Evolutionary conservation across 495 filamentous ascomycete species (phyloP), one percentile per base, ranked within the genome.

Genomic region (Daldinia concentrica): DNA sequence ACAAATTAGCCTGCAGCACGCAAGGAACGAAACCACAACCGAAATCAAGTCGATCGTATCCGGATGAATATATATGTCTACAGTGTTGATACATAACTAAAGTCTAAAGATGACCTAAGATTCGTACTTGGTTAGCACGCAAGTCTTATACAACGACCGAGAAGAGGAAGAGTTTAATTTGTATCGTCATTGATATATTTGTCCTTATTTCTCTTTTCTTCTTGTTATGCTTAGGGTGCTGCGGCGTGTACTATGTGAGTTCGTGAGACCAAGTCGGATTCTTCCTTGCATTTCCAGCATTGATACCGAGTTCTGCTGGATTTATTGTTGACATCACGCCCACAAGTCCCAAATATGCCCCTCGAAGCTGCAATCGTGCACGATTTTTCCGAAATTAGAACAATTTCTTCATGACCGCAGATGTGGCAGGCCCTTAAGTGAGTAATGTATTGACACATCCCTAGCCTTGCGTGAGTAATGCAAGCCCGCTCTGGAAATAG

Each of bases 401-500:
- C 76, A 2, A 78, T 82, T 26, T 82, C 79, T 55, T 83, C 80
- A 29, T 61, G 54, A 34, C 75, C 52, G 66, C 82, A 84, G 37
- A 69, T 37, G 45, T 63, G 60, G 70, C 82, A 84, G 56, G 79
- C 60, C 37, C 78, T 78, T 36, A 83, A 52, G 71, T 84, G 82
- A 27, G 70, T 78, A 17, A 78, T 77, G 74, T 82, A 84, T 66
- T 69, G 77, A 65, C 82, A 84, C 82, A 84, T 84, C 51, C 48
- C 70, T 75, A 66, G 37, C 26, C 43, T 50, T 6, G 57, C 59
- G 55, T 72, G 34, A 73, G 58, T 48, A 24, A 51, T 51, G 17
- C n/a, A 37, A 26, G 22, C 45, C 15, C 12, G 14, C 19, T 61
- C 6, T 8, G 36, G 36, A 51, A 5, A 39, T 27, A 39, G 52